Base-by-base conservation (phyloP, 495 filamentous ascomycete species). In the Usnea hakonensis region DNA sequence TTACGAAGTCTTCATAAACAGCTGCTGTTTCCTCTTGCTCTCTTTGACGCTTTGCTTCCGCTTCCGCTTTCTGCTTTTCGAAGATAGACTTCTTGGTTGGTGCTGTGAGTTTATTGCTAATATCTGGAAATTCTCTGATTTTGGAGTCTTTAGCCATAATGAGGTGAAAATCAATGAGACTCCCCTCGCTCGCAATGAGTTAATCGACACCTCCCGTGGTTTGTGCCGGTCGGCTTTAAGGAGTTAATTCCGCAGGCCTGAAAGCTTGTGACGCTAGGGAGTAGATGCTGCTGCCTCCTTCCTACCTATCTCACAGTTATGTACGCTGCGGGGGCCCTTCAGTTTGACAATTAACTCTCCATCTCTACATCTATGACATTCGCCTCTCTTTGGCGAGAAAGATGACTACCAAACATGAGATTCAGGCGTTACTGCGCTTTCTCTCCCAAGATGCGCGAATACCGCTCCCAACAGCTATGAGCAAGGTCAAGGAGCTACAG, bases 1-100 rank as follows among this genome's bases (percentile, higher is more conserved):
- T 93, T 63, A 94, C 85, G 70, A 96, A 96, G 65, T 93, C 90
- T 62, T 95, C 85, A 70, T 90, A 90, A 17, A 90, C 93, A 11
- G 92, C 93, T 38, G 89, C 90, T 23, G 89, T 95, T 73, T 96
- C 93, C 63, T 87, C 90, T 71, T 87, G 87, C 73, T 96, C 93
- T 61, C 90, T 82, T 66, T 83, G 81, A 38, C 90, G 87, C 74
- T 97, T 97, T 19, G 90, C 93, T 78, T 96, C 90, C 37, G 90
- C 91, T 71, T 96, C 92, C 43, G 89, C 90, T 76, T 92, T 94
- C 67, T 94, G 90, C 60, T 87, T 87, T 75, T 97, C 93, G 75
- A 95, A 97, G 37, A 90, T 82, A 16, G 91, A 95, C 71, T 95
- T 91, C 74, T 92, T 95, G 43, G 80, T 82, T 0, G 91, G 87